Evolutionary conservation across 768 basidiomycete genomes (phyloP).

Genomic region (Omphalotus guepiniiformis): DNA sequence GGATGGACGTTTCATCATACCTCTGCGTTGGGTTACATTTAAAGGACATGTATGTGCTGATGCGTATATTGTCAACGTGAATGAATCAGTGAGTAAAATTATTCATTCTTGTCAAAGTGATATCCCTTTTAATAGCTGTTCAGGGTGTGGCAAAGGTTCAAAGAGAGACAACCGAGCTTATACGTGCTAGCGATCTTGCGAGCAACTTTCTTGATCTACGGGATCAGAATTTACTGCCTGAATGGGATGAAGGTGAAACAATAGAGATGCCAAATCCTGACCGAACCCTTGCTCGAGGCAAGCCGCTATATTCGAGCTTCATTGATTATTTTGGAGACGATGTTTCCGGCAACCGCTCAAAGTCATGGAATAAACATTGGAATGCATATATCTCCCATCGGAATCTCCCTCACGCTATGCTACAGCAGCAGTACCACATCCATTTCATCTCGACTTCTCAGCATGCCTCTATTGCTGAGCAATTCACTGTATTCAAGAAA

Average conservation of each 20-base stretch:
- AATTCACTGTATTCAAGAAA: constrained; percentile 16
- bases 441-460: constrained; percentile 23
- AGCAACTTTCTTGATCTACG: background rate
- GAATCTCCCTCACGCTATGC: constrained; percentile 16
- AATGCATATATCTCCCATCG: constrained; percentile 20
- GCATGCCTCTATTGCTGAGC: constrained; percentile 22
- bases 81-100: background rate
- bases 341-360: constrained; percentile 26
- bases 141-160: background rate
- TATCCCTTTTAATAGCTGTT: background rate
- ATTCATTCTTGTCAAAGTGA: background rate
- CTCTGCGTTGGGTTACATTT: constrained; percentile 15
- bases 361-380: constrained; percentile 25
- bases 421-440: constrained; percentile 23
- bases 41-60: constrained; percentile 9
- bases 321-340: constrained; percentile 19
- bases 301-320: constrained; percentile 4
- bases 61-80: background rate
- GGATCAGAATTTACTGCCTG: background rate
- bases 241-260: background rate
- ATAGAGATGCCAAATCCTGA: constrained; percentile 11
- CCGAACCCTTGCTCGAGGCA: constrained; percentile 3
- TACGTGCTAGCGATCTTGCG: background rate
- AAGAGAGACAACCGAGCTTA: background rate
- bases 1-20: constrained; percentile 15